Base-by-base conservation (phyloP, 2,329 filamentous ascomycete species). In the Alternaria triticimaculans region DNA sequence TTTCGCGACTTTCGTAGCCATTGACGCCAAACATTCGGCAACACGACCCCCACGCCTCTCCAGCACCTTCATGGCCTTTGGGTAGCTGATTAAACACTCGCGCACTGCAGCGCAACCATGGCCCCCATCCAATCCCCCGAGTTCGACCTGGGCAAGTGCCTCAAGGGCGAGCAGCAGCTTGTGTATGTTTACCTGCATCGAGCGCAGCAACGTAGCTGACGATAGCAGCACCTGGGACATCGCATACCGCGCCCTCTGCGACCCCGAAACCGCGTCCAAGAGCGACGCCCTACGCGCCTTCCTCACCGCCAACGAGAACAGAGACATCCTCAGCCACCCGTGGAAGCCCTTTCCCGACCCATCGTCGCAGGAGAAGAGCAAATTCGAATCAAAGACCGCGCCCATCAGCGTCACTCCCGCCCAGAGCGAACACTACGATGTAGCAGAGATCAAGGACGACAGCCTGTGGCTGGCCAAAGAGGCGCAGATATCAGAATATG, bases 391-490 rank as follows among this genome's bases (percentile, higher is more conserved):
- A 20, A 94, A 90, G 80, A 97, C 92, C 1, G 92, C 94, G 21
- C 92, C 94, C 6, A 96, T 97, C 65, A 91, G 97, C 77, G 88
- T 94, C 53, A 88, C 92, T 2, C 89, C 91, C 18, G 87, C 87
- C 6, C 83, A 87, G 12, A 88, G 87, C 72, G 86, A 87, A 44
- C 87, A 87, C 60, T 92, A 91, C 76, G 88, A 94, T 74, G 84
- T 97, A 69, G 89, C 91, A 43, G 84, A 91, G 74, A 88, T 98
- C 78, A 97, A 97, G 82, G 87, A 88, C 50, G 94, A 98, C 82
- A 88, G 93, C 33, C 78, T 91, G 70, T 98, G 94, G 94, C 84
- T 99, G 66, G 94, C 93, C 80, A 88, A 91, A 72, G 88, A 90
- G 74, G 88, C 90, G 55, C 86, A 88, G 48, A 88, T 97, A 68